Base-by-base conservation (phyloP, 2,329 filamentous ascomycete species). In the Penicillium occitanis region DNA sequence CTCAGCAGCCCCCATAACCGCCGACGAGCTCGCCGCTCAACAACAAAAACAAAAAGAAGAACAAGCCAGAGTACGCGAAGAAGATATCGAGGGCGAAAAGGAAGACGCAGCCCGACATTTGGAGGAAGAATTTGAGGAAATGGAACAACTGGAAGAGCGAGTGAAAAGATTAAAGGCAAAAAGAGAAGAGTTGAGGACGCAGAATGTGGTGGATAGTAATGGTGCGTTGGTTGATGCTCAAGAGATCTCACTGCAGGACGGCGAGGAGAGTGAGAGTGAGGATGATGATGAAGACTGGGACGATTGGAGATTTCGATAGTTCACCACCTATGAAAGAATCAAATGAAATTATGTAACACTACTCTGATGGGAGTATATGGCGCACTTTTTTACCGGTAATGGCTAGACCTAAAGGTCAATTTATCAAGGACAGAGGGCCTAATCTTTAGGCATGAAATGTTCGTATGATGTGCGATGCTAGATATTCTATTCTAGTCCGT, bases 51-150 rank as follows among this genome's bases (percentile, higher is more conserved):
- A 82, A 71, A 69, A 80, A 69, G 69, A 83, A 79, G 70, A 74
- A 46, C 82, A 80, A 68, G 67, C 69, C 5, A 73, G 71, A 46
- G 69, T 71, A 28, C 81, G 84, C 50, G 85, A 88, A 63, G 82
- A 82, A 1, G 82, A 86, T 50, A 80, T 80, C 0, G 88, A 90
- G 65, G 89, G 88, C 46, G 91, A 93, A 74, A 86, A 86, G 65
- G 91, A 95, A 74, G 91, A 95, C 71, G 91, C 91, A 1, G 86
- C 85, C 50, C 84, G 89, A 25, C 87, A 89, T 35, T 78, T 93
- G 65, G 90, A 92, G 76, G 87, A 89, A 48, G 91, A 94, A 76
- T 90, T 94, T 70, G 91, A 92, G 66, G 89, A 93, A 74, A 94
- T 94, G 91, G 89, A 91, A 73, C 86, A 88, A 73, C 83, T 94